These are phyloP conservation scores for Oenanthe sinensis DNA, from an alignment of 129 eudicot species.

Conservation along the genomic window DNA sequence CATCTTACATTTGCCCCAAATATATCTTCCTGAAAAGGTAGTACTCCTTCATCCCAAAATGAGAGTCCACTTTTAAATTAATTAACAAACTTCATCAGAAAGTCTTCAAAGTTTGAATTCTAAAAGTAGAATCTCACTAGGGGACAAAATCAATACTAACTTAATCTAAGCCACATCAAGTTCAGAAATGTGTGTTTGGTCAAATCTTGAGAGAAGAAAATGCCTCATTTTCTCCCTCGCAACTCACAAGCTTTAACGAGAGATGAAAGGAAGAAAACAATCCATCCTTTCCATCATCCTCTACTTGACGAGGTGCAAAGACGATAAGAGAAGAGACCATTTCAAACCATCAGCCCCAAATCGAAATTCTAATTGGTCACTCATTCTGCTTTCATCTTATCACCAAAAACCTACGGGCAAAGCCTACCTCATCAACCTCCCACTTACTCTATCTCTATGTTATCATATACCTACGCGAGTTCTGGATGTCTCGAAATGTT, in stretches of 20 bases:
- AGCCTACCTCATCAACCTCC: too few relatives aligned
- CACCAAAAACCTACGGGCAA: too few relatives aligned
- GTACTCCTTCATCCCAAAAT: neutral
- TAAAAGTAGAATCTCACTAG: neutral
- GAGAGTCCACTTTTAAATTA: neutral
- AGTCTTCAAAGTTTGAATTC: neutral
- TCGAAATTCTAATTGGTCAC: too few relatives aligned
- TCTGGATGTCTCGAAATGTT: too few relatives aligned
- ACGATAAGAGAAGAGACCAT: too few relatives aligned
- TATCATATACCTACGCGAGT: too few relatives aligned
- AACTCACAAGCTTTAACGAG: neutral
- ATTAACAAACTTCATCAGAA: too few relatives aligned
- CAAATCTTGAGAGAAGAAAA: neutral
- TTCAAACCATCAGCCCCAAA: too few relatives aligned
- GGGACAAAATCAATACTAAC: neutral
- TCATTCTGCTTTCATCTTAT: too few relatives aligned
- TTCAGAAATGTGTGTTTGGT: neutral
- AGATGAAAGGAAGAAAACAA: neutral
- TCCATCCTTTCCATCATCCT: neutral
- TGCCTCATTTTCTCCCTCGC: neutral
- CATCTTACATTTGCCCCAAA: neutral
- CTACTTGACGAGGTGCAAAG: neutral
- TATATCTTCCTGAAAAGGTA: neutral
- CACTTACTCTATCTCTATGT: too few relatives aligned
- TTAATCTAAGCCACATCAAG: neutral